A percentile compares a stretch with the other conserved stretches of the same genome.
Evolutionary conservation across 2,329 filamentous ascomycete genomes (phyloP).

Genomic region (Fusarium robinianum): DNA sequence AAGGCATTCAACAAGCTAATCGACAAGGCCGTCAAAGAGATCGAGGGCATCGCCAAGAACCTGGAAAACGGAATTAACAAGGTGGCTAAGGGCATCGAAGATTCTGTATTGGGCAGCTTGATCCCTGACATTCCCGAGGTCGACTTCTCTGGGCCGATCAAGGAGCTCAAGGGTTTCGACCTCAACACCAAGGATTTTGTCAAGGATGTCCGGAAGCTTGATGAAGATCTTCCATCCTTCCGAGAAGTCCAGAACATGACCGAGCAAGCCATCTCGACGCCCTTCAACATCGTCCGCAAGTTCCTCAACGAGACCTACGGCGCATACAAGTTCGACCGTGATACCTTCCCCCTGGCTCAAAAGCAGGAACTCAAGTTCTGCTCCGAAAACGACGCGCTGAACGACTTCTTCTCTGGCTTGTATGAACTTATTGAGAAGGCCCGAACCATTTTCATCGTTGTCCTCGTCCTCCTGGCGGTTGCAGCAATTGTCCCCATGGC

Average conservation of each 20-base stretch:
- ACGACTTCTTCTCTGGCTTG: conserved; percentile 79
- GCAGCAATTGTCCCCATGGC: conserved; percentile 78
- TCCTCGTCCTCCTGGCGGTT: conserved; percentile 72
- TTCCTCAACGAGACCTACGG: conserved; percentile 73
- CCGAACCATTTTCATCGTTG: conserved; percentile 75
- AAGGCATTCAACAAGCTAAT: conserved; percentile 55
- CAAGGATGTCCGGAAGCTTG: conserved; percentile 70
- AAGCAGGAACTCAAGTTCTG: conserved; percentile 88
- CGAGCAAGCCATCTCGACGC: conserved; percentile 71
- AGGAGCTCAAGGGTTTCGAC: conserved; percentile 70
- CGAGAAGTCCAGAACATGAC: conserved; percentile 82
- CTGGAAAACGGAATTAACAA: conserved; percentile 54
- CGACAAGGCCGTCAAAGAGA: conserved; percentile 58
- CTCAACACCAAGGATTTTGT: conserved; percentile 70
- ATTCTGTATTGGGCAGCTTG: conserved; percentile 55
- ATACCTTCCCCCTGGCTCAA: conserved; percentile 78
- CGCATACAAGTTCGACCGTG: conserved; percentile 76
- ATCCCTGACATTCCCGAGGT: conserved; percentile 54
- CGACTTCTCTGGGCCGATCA: conserved; percentile 67
- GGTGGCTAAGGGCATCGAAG: conserved; percentile 50
- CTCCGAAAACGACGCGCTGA: conserved; percentile 79
- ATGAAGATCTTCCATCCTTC: conserved; percentile 81
- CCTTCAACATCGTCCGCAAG: conserved; percentile 79
- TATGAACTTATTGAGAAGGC: conserved; percentile 68
- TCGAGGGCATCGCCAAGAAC: conserved; percentile 62